Conservation (phyloP, 1,284 basidiomycete species). For the Schizopora paradoxa region DNA sequence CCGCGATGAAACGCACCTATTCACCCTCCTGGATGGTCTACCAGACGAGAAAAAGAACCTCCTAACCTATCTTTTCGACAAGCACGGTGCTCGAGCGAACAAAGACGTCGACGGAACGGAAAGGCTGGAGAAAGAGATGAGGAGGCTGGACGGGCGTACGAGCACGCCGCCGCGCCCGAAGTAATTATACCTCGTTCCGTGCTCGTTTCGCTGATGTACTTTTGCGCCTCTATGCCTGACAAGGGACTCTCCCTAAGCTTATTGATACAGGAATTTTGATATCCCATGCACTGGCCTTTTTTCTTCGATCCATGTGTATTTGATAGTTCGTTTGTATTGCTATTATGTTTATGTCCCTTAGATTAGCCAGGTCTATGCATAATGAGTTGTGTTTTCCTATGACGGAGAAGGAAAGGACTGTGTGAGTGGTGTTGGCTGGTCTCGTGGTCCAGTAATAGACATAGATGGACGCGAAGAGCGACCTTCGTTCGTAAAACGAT, state of each 20-base stretch:
- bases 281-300: neutral
- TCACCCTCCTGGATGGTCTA: constrained; percentile 70
- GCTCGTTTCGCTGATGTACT: constrained; percentile 9
- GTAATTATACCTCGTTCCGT: constrained; percentile 3
- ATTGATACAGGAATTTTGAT: neutral
- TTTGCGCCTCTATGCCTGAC: too few relatives aligned
- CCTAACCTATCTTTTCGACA: constrained; percentile 79
- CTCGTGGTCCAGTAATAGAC: constrained; percentile 4
- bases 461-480: neutral
- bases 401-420: neutral
- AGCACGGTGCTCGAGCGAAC: constrained; percentile 60
- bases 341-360: neutral
- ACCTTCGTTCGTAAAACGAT: neutral
- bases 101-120: constrained; percentile 41
- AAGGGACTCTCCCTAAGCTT: too few relatives aligned
- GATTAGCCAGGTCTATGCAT: neutral
- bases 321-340: constrained; percentile 6
- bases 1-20: constrained; percentile 74
- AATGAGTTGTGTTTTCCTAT: neutral
- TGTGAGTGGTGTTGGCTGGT: neutral
- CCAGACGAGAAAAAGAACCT: constrained; percentile 83
- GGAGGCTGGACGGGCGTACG: constrained; percentile 66
- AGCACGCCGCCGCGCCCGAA: constrained; percentile 48
- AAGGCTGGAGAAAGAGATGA: constrained; percentile 70
- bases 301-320: constrained; percentile 10